A percentile compares a stretch with the other conserved stretches of the same genome.
These are phyloP conservation scores for Sordariomycetes sp. DNA, from an alignment of 2,329 filamentous ascomycete genomes.

Conservation along the genomic window DNA sequence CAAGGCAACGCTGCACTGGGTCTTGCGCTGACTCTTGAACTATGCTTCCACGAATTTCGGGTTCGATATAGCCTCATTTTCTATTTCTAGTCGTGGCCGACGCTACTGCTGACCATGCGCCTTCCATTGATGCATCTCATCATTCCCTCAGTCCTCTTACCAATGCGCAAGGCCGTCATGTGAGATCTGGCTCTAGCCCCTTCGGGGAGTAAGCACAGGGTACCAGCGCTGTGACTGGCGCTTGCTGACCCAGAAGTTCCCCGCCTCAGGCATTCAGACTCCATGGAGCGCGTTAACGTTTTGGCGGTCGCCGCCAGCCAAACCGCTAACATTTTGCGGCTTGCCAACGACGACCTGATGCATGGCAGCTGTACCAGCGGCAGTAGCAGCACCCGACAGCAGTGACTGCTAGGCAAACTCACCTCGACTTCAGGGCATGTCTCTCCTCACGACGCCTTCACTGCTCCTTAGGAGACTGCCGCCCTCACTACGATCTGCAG, in stretches of 20 bases:
- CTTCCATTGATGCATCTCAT: no score
- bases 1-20: no score
- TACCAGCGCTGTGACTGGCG: no score
- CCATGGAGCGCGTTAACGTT: not conserved
- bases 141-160: no score
- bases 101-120: no score
- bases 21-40: no score
- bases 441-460: constrained; percentile 21
- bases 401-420: constrained; percentile 7
- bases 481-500: constrained; percentile 16
- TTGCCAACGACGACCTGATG: no score
- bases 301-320: not conserved
- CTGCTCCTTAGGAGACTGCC: constrained; percentile 24
- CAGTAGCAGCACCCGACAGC: constrained; percentile 5
- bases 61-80: not conserved
- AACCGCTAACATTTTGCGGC: not conserved
- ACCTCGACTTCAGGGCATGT: constrained; percentile 16
- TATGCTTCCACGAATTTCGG: no score
- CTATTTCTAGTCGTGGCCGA: not conserved
- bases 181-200: no score
- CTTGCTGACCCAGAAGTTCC: not conserved
- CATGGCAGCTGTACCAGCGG: no score
- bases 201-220: no score
- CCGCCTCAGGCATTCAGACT: not conserved
- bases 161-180: no score